phyloP scores from a whole-genome alignment of 2,329 filamentous ascomycete species.

The Pyrenophora seminiperda region DNA sequence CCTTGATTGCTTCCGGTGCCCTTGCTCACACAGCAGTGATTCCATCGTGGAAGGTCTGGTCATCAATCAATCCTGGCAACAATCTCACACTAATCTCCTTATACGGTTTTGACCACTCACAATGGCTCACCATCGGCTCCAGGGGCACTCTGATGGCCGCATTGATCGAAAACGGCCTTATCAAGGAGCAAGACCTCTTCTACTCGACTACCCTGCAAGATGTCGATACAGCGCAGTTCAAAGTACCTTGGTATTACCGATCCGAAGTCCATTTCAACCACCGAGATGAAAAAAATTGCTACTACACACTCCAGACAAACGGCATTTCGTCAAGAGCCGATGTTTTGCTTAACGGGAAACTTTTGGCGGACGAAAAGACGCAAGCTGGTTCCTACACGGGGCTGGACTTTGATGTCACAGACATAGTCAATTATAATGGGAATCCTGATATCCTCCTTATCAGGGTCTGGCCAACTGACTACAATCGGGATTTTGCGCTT shows the following conservation, averaged over 20 bases:
- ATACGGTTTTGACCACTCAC: slow-evolving; percentile 49
- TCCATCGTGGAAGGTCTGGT: slow-evolving; percentile 16
- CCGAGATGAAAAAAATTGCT: slow-evolving; percentile 33
- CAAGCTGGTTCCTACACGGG: slow-evolving; percentile 65
- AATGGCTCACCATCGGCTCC: slow-evolving; percentile 59
- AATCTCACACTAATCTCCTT: slow-evolving; percentile 26
- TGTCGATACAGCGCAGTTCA: slow-evolving; percentile 56
- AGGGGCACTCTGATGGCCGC: slow-evolving; percentile 63
- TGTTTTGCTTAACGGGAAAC: slow-evolving; percentile 63
- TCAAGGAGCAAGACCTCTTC: slow-evolving; percentile 61
- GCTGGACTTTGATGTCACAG: slow-evolving; percentile 60
- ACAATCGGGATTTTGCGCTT: slow-evolving; percentile 63
- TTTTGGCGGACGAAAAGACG: slow-evolving; percentile 54
- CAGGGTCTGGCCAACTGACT: slow-evolving; percentile 62
- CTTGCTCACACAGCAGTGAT: not conserved
- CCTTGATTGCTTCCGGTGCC: not conserved
- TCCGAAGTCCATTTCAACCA: slow-evolving; percentile 55
- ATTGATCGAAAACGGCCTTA: slow-evolving; percentile 59
- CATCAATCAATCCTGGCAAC: slow-evolving; percentile 15
- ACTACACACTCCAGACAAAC: slow-evolving; percentile 62
- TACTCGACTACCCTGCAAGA: slow-evolving; percentile 58
- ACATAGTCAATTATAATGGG: slow-evolving; percentile 39
- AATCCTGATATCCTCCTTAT: slow-evolving; percentile 63
- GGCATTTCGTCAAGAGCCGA: slow-evolving; percentile 66
- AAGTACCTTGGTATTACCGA: slow-evolving; percentile 64